phyloP scores from a whole-genome alignment of 1,284 basidiomycete genomes.

The Tausonia pullulans region DNA sequence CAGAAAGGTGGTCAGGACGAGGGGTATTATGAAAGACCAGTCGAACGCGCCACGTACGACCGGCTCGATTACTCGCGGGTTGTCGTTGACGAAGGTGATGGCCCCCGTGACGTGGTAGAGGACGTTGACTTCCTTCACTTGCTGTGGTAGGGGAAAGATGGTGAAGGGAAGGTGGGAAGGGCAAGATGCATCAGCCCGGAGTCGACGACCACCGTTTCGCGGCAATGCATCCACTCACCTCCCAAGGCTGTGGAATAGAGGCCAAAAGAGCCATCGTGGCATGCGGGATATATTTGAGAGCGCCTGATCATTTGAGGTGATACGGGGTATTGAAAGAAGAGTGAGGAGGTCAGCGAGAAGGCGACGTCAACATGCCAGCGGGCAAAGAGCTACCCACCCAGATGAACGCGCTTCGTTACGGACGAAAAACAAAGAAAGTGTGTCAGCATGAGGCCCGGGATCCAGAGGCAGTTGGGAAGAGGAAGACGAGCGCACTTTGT shows the following conservation, averaged over 20 bases:
- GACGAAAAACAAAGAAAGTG: background rate
- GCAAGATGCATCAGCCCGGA: background rate
- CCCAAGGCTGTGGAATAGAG: conserved; percentile 99
- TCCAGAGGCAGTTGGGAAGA: background rate
- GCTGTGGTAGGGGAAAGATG: conserved; percentile 32
- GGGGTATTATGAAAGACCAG: background rate
- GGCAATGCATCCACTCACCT: conserved; percentile 34
- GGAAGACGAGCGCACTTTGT: too few species aligned
- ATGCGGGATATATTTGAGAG: conserved; percentile 97
- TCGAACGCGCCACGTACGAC: conserved; percentile 36
- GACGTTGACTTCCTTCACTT: conserved; percentile 92
- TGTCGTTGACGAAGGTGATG: conserved; percentile 98
- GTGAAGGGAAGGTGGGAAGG: background rate
- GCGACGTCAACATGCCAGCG: conserved; percentile 21
- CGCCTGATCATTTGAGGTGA: conserved; percentile 95
- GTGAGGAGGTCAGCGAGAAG: conserved; percentile 69
- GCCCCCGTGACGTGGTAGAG: conserved; percentile 99
- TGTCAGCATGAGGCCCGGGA: too few species aligned
- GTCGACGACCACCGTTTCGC: background rate
- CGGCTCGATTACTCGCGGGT: conserved; percentile 91
- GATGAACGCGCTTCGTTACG: background rate
- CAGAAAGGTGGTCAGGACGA: background rate
- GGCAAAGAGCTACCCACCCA: background rate
- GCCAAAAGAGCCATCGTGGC: conserved; percentile 98
- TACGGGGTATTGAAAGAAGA: conserved; percentile 92